A percentile compares a stretch with the other conserved stretches of the same genome.
phyloP scores from a whole-genome alignment of 176 grass and related monocot species.

The Thinopyrum elongatum region DNA sequence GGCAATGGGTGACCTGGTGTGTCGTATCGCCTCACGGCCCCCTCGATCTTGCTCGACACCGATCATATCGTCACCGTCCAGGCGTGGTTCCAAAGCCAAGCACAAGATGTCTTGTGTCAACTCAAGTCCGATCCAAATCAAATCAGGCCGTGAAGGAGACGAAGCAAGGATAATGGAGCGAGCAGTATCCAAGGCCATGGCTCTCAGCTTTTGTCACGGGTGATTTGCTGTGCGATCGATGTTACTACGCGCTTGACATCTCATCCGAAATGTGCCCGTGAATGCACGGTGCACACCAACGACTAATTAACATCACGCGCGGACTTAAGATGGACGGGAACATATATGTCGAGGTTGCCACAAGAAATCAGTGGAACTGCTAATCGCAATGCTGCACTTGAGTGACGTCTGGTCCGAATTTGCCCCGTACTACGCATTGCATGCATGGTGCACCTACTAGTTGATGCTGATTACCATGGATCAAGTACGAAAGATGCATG shows the following conservation, averaged over 20 bases:
- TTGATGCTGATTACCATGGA: neutral
- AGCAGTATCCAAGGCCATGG: too few species aligned
- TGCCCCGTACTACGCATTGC: neutral
- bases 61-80: conserved; percentile 11
- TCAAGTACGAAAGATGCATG: neutral
- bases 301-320: neutral
- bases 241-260: neutral
- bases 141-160: neutral
- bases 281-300: neutral
- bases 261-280: neutral
- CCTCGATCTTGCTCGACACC: neutral
- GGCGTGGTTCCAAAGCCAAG: conserved; percentile 12
- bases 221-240: neutral
- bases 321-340: too few species aligned
- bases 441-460: neutral
- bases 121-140: neutral
- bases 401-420: conserved; percentile 22
- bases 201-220: neutral
- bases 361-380: neutral
- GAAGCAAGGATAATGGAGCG: neutral
- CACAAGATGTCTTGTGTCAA: neutral
- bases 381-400: conserved; percentile 13
- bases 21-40: neutral
- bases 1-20: neutral
- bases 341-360: neutral